Evolutionary conservation across 192 early-diverging fungal species (phyloP).

Genomic region (Coemansia sp.): DNA sequence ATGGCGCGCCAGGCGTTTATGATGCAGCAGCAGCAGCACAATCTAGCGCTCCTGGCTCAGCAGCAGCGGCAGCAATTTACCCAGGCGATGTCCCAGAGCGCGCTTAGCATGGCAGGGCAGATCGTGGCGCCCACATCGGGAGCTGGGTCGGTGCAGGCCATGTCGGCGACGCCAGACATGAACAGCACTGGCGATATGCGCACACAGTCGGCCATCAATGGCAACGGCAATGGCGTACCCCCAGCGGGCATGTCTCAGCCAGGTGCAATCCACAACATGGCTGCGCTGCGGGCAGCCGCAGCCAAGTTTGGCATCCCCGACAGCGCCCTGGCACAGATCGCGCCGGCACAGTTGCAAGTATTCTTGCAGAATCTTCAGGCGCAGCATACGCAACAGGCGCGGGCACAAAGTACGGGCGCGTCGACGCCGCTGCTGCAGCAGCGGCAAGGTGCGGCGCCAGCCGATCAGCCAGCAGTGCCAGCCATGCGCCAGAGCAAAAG

Average conservation of each 20-base stretch:
- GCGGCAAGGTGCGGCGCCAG: constrained; percentile 3
- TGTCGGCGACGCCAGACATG: constrained; percentile 2
- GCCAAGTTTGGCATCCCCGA: constrained; percentile 30
- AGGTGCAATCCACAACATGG: constrained; percentile 1
- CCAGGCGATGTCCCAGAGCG: constrained; percentile 8
- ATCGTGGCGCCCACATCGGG: background rate
- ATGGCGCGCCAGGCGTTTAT: constrained; percentile 26
- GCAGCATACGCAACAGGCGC: constrained; percentile 25
- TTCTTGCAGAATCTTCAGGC: constrained; percentile 33
- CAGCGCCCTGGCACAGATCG: constrained; percentile 11
- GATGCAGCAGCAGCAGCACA: constrained; percentile 14
- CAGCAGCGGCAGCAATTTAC: constrained; percentile 28
- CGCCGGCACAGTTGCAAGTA: constrained; percentile 26
- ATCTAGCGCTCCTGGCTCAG: constrained; percentile 22
- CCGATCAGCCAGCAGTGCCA: background rate
- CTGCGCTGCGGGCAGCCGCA: constrained; percentile 27
- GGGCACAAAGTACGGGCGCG: constrained; percentile 1
- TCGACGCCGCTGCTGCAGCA: constrained; percentile 33
- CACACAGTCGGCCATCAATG: constrained; percentile 1
- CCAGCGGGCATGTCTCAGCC: background rate
- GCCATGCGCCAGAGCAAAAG: constrained; percentile 17
- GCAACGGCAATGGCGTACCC: background rate
- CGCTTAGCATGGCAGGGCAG: background rate
- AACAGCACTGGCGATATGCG: background rate
- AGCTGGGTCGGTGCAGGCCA: background rate